These are phyloP conservation scores for Annulohypoxylon stygium DNA, from an alignment of 495 filamentous ascomycete genomes.

Conservation along the genomic window DNA sequence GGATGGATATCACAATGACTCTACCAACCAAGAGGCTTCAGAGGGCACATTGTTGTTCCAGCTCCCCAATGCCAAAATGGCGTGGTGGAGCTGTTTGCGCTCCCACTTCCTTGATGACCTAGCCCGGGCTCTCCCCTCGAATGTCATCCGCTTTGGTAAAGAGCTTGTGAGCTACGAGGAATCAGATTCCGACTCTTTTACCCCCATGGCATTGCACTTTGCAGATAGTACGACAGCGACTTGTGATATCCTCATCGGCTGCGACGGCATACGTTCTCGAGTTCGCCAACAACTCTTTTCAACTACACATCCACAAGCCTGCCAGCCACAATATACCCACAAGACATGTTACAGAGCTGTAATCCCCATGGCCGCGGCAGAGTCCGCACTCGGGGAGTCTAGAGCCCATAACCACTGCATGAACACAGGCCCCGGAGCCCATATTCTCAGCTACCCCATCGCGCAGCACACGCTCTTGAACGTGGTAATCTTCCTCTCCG, in stretches of 20 bases:
- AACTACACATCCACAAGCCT: slow-evolving; percentile 8
- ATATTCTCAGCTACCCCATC: slow-evolving; percentile 62
- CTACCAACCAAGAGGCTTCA: neutral
- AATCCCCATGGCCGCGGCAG: slow-evolving; percentile 60
- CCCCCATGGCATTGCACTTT: slow-evolving; percentile 56
- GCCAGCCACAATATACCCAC: slow-evolving; percentile 57
- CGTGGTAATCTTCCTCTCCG: slow-evolving; percentile 58
- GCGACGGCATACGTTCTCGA: slow-evolving; percentile 67
- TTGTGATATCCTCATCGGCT: slow-evolving; percentile 57
- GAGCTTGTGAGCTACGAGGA: slow-evolving; percentile 48
- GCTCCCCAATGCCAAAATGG: slow-evolving; percentile 8
- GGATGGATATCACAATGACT: neutral
- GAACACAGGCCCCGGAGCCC: slow-evolving; percentile 60
- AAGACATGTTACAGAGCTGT: slow-evolving; percentile 63
- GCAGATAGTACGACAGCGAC: slow-evolving; percentile 60
- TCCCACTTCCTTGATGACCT: slow-evolving; percentile 68
- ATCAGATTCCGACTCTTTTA: slow-evolving; percentile 6
- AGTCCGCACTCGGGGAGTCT: slow-evolving; percentile 55
- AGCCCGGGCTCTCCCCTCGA: slow-evolving; percentile 61
- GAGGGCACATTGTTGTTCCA: slow-evolving; percentile 41
- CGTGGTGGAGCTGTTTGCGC: slow-evolving; percentile 55
- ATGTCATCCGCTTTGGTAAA: slow-evolving; percentile 53
- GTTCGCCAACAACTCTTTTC: slow-evolving; percentile 57
- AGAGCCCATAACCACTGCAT: slow-evolving; percentile 58
- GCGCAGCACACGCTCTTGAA: slow-evolving; percentile 55